These are phyloP conservation scores for Tuber aestivum DNA, from an alignment of 495 filamentous ascomycete species.

Conservation along the genomic window DNA sequence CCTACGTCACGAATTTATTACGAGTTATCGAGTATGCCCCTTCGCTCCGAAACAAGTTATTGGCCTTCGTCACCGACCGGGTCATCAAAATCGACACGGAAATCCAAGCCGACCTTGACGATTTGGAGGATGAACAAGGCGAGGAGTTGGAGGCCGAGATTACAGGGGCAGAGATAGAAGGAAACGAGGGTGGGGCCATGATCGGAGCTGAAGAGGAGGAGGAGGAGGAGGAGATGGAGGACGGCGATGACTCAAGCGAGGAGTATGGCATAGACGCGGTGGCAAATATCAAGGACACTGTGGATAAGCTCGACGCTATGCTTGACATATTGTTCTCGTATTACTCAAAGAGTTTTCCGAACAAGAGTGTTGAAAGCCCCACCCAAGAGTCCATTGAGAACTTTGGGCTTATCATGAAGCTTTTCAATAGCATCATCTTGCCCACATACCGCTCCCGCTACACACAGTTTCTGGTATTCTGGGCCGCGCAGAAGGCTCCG, in stretches of 20 bases:
- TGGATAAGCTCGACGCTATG: conserved; percentile 88
- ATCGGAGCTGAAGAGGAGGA: conserved; percentile 49
- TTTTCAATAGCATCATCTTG: conserved; percentile 78
- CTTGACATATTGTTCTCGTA: conserved; percentile 81
- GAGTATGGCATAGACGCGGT: conserved; percentile 48
- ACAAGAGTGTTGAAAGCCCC: conserved; percentile 44
- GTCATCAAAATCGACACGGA: conserved; percentile 90
- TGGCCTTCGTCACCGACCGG: conserved; percentile 72
- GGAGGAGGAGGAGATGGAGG: conserved; percentile 58
- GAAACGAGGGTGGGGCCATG: conserved; percentile 50
- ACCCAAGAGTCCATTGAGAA: conserved; percentile 50
- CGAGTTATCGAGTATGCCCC: conserved; percentile 67
- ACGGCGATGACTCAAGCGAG: conserved; percentile 48
- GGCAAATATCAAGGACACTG: conserved; percentile 65
- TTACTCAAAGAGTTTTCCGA: conserved; percentile 63
- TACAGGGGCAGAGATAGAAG: conserved; percentile 44
- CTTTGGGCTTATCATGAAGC: conserved; percentile 68
- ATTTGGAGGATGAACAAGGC: conserved; percentile 65
- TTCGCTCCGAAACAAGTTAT: conserved; percentile 73
- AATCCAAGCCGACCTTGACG: conserved; percentile 86
- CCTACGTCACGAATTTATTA: conserved; percentile 74
- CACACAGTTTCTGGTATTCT: conserved; percentile 87
- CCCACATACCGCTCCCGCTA: conserved; percentile 82
- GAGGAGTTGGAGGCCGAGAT: conserved; percentile 50
- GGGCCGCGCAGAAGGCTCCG: conserved; percentile 74